Evolutionary conservation across 83 land plant genomes (phyloP).

Genomic region (Picea abies): DNA sequence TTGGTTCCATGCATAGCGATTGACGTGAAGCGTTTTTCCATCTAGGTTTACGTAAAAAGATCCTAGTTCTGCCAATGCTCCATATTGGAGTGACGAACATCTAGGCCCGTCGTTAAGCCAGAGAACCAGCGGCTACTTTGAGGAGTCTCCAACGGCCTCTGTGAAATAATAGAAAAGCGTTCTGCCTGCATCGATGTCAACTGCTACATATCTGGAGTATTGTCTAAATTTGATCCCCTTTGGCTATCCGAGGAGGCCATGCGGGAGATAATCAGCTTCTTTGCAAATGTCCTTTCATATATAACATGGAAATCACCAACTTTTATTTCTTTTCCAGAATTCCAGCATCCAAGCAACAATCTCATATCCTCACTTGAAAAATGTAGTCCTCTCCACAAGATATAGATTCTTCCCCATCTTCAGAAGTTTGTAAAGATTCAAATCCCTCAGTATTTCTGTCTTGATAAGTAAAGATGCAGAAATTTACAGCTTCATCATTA

Average conservation of each 20-base stretch:
- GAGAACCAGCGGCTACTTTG: slow-evolving; percentile 57
- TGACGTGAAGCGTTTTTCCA: slow-evolving; percentile 42
- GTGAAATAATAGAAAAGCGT: slow-evolving; percentile 86
- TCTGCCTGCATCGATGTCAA: slow-evolving; percentile 56
- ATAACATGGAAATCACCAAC: too few species aligned
- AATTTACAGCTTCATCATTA: too few species aligned
- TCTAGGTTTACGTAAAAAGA: slow-evolving; percentile 47
- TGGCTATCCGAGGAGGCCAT: slow-evolving; percentile 74
- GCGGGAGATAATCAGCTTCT: not conserved
- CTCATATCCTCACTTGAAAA: too few species aligned
- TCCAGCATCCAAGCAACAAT: too few species aligned
- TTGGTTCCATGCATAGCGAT: slow-evolving; percentile 59
- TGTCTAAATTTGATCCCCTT: slow-evolving; percentile 53
- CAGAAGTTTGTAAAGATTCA: too few species aligned
- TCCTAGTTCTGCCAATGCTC: slow-evolving; percentile 56
- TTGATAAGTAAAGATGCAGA: too few species aligned
- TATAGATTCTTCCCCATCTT: too few species aligned
- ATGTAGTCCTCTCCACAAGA: too few species aligned
- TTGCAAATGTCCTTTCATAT: not conserved
- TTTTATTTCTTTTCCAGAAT: too few species aligned
- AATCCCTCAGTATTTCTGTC: too few species aligned
- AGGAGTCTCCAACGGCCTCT: slow-evolving; percentile 31
- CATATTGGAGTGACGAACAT: slow-evolving; percentile 31
- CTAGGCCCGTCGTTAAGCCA: slow-evolving; percentile 85
- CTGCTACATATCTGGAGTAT: slow-evolving; percentile 80